Percentiles rank a stretch among this genome's conserved stretches.
Conservation (phyloP, 208 protist species). For the Crithidia expoeki region DNA sequence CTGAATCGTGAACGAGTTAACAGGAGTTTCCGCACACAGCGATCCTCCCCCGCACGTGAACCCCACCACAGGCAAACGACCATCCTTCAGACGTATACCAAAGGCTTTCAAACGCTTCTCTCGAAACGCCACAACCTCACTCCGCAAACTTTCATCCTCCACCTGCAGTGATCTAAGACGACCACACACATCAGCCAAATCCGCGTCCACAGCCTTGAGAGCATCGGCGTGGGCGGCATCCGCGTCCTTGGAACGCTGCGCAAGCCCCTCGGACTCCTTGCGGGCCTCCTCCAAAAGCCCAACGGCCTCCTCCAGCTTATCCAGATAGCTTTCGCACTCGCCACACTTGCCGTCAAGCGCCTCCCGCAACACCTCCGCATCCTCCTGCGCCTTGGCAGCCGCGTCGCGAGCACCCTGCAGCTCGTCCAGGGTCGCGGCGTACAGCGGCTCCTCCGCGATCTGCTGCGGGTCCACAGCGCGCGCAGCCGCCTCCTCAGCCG, state of each 20-base stretch:
- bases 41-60: fast-evolving
- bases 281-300: slow-evolving; percentile 31
- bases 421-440: slow-evolving; percentile 27
- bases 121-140: slow-evolving; percentile 40
- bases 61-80: background rate
- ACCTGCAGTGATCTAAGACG: background rate
- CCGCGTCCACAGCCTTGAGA: background rate
- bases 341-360: slow-evolving; percentile 5
- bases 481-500: too few relatives aligned
- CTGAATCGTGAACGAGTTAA: slow-evolving; percentile 11
- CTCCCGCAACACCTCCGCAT: background rate
- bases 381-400: background rate
- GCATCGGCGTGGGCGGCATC: background rate
- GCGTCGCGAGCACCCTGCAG: slow-evolving; percentile 1
- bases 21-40: background rate
- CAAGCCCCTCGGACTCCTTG: background rate
- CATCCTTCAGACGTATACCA: slow-evolving; percentile 20
- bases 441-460: slow-evolving; percentile 15
- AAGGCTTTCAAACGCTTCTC: slow-evolving; percentile 32
- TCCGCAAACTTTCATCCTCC: slow-evolving; percentile 1
- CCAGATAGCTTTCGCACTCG: slow-evolving; percentile 11
- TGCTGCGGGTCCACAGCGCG: too few relatives aligned
- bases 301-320: slow-evolving; percentile 29
- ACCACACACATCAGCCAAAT: background rate
- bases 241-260: background rate